Evolutionary conservation across 2,329 filamentous ascomycete species (phyloP).

Genomic region (Davidsoniella neocaledoniae): DNA sequence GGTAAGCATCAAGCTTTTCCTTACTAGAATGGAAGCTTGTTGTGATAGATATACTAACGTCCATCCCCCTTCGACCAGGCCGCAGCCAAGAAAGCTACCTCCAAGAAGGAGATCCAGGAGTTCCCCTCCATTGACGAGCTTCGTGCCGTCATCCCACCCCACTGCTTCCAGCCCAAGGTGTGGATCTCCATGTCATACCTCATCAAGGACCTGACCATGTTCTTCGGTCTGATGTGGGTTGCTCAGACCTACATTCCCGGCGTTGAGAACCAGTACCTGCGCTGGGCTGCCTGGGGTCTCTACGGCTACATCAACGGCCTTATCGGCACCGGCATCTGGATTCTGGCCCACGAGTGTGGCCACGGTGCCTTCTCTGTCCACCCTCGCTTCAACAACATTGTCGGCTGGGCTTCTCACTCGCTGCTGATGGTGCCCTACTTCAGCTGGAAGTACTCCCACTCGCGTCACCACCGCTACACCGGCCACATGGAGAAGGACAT

Average conservation of each 20-base stretch:
- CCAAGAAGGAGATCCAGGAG: slow-evolving; percentile 5
- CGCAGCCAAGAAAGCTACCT: no score
- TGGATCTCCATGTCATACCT: slow-evolving; percentile 37
- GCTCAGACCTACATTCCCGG: slow-evolving; percentile 37
- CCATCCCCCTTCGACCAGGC: not conserved
- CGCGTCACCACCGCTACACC: slow-evolving; percentile 51
- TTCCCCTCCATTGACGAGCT: slow-evolving; percentile 31
- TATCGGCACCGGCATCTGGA: slow-evolving; percentile 52
- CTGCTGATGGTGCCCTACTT: slow-evolving; percentile 53
- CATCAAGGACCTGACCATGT: slow-evolving; percentile 36
- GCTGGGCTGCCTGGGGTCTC: slow-evolving; percentile 32
- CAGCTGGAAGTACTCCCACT: slow-evolving; percentile 55
- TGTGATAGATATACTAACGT: not conserved
- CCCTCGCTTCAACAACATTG: slow-evolving; percentile 37
- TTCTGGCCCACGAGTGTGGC: slow-evolving; percentile 54
- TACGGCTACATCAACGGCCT: slow-evolving; percentile 49
- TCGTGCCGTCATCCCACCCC: slow-evolving; percentile 37
- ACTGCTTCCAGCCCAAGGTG: slow-evolving; percentile 43
- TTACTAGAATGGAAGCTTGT: not conserved
- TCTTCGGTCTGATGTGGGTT: slow-evolving; percentile 29
- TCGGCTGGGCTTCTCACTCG: slow-evolving; percentile 50
- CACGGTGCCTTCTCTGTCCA: slow-evolving; percentile 50
- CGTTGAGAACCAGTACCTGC: slow-evolving; percentile 27
- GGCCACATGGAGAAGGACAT: slow-evolving; percentile 53
- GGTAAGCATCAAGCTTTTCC: not conserved